Percentiles rank a stretch among this genome's conserved stretches.
Evolutionary conservation across 1,284 basidiomycete genomes (phyloP).

Genomic region (Puccinia brachypodii): DNA sequence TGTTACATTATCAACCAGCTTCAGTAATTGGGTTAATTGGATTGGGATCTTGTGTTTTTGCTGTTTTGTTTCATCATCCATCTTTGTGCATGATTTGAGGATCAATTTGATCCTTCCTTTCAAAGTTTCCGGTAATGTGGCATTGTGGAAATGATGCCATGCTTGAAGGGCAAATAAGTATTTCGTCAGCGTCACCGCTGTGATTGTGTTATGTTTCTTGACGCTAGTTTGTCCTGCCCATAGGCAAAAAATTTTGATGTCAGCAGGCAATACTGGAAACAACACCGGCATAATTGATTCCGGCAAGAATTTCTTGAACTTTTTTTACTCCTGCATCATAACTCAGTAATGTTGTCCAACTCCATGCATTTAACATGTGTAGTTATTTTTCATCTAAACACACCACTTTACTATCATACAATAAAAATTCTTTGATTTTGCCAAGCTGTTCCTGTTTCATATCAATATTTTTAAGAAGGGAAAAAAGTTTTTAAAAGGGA

Average conservation of each 20-base stretch:
- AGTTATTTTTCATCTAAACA: too few species aligned
- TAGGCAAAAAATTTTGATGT: background rate
- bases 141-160: background rate
- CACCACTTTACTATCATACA: too few species aligned
- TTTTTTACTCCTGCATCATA: slow-evolving; percentile 13
- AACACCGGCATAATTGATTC: background rate
- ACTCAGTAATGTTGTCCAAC: background rate
- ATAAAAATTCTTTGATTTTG: too few species aligned
- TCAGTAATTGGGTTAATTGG: background rate
- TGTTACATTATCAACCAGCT: background rate
- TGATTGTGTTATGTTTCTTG: background rate
- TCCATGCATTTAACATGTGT: background rate
- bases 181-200: background rate
- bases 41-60: background rate
- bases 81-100: too few species aligned
- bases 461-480: too few species aligned
- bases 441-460: too few species aligned
- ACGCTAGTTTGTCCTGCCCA: background rate
- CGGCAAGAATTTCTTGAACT: background rate
- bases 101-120: too few species aligned
- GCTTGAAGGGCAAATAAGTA: background rate
- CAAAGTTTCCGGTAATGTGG: too few species aligned
- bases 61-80: too few species aligned
- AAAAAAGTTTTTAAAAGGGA: too few species aligned
- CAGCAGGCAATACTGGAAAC: background rate